Percentiles rank a stretch among this genome's conserved stretches.
These are phyloP conservation scores for Tuber aestivum DNA, from an alignment of 495 filamentous ascomycete species.

Conservation along the genomic window DNA sequence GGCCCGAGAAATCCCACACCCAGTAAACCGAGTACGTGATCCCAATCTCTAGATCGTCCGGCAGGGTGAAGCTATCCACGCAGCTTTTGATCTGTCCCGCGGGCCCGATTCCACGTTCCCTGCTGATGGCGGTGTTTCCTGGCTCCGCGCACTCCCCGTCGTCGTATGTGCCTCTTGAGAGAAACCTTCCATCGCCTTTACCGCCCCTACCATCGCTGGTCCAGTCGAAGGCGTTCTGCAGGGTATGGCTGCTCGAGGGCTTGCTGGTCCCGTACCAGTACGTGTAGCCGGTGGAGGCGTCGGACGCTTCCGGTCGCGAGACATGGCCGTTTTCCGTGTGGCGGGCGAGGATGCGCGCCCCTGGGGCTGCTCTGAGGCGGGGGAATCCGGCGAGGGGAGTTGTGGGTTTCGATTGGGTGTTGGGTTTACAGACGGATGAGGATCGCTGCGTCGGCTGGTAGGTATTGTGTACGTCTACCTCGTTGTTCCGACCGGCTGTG, in stretches of 20 bases:
- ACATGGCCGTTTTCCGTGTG: conserved; percentile 35
- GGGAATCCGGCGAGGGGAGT: conserved; percentile 12
- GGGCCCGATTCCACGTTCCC: conserved; percentile 18
- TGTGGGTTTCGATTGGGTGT: conserved; percentile 10
- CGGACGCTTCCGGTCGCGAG: conserved; percentile 10
- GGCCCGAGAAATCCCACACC: conserved; percentile 32
- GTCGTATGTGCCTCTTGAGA: conserved; percentile 21
- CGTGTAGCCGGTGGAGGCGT: conserved; percentile 17
- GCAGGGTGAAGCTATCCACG: conserved; percentile 24
- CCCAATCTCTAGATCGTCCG: conserved; percentile 15
- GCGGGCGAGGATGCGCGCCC: conserved; percentile 24
- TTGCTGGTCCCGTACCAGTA: conserved; percentile 37
- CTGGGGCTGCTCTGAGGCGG: conserved; percentile 25
- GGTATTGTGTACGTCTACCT: conserved; percentile 16
- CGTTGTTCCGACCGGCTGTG: conserved; percentile 15
- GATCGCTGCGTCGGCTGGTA: conserved; percentile 16
- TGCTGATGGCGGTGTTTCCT: conserved; percentile 17
- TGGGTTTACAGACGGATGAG: conserved; percentile 12
- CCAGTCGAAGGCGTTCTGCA: conserved; percentile 25
- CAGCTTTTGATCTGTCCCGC: conserved; percentile 14
- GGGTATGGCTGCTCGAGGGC: background rate
- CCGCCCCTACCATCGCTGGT: conserved; percentile 12
- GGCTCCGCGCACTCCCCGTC: conserved; percentile 31
- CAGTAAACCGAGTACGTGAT: conserved; percentile 27
- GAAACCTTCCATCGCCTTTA: conserved; percentile 15